phyloP scores from a whole-genome alignment of 371 early-diverging fungal species.

The Sporodiniella umbellata region DNA sequence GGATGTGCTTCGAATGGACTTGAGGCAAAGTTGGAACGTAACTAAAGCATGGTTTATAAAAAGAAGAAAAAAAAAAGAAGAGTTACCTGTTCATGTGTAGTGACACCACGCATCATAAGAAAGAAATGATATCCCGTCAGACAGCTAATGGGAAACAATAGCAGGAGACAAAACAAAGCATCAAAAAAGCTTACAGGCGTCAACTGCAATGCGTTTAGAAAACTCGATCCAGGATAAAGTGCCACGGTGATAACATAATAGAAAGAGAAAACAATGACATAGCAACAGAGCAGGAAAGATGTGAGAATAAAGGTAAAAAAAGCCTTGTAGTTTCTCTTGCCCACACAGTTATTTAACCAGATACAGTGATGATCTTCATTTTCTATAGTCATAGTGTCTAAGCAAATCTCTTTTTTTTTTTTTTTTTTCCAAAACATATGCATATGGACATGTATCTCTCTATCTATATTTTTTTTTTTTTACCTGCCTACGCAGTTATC shows the following conservation, averaged over 20 bases:
- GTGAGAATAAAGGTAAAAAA: constrained; percentile 77
- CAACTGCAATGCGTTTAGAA: background rate
- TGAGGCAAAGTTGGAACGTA: constrained; percentile 36
- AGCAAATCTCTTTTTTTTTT: too few relatives aligned
- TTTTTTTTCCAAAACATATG: too few relatives aligned
- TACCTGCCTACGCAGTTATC: constrained; percentile 85
- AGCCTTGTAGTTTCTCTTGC: constrained; percentile 85
- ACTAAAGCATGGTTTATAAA: constrained; percentile 14
- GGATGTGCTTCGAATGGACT: constrained; percentile 36
- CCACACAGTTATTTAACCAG: constrained; percentile 94
- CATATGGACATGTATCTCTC: background rate
- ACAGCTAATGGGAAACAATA: constrained; percentile 64
- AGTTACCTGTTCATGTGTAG: constrained; percentile 84
- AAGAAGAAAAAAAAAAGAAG: constrained; percentile 1
- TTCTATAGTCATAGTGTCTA: constrained; percentile 30
- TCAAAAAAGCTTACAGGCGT: constrained; percentile 59
- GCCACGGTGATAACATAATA: constrained; percentile 41
- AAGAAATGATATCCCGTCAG: constrained; percentile 76
- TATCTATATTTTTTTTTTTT: background rate
- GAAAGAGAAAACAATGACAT: constrained; percentile 57
- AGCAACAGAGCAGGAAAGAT: constrained; percentile 50
- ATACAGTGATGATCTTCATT: constrained; percentile 92
- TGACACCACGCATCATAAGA: constrained; percentile 68
- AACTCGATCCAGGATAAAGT: background rate
- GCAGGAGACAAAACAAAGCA: constrained; percentile 58